Evolutionary conservation across 192 early-diverging fungal species (phyloP).

Genomic region (Funneliformis geosporum): DNA sequence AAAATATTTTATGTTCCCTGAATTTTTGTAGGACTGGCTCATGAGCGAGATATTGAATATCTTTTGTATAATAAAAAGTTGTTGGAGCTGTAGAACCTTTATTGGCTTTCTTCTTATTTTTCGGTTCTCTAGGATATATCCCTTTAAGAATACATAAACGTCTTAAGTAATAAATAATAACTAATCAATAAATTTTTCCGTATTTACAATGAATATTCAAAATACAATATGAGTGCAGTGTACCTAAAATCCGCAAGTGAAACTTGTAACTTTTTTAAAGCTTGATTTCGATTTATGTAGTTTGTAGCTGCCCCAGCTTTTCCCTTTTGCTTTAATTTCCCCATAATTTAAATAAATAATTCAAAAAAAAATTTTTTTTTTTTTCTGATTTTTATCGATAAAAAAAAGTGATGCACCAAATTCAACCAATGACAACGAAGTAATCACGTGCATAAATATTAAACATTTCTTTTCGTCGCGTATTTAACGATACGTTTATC

Average conservation of each 20-base stretch:
- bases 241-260: slow-evolving; percentile 91
- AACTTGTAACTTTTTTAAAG: slow-evolving; percentile 93
- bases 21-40: slow-evolving; percentile 93
- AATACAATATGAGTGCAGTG: slow-evolving; percentile 22
- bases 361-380: not conserved
- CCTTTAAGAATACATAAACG: slow-evolving; percentile 98
- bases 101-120: slow-evolving; percentile 90
- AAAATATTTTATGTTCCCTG: slow-evolving; percentile 88
- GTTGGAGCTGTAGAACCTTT: slow-evolving; percentile 83
- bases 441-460: too few relatives aligned
- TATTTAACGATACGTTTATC: too few relatives aligned
- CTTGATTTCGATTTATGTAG: slow-evolving; percentile 88
- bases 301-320: slow-evolving; percentile 84
- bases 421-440: too few relatives aligned
- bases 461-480: too few relatives aligned
- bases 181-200: not conserved
- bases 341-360: slow-evolving; percentile 48
- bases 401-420: not conserved
- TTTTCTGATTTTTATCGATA: too few relatives aligned
- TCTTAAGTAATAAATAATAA: slow-evolving; percentile 43
- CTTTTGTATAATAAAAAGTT: slow-evolving; percentile 94
- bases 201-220: not conserved
- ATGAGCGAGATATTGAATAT: slow-evolving; percentile 92
- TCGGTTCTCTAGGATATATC: slow-evolving; percentile 95
- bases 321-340: slow-evolving; percentile 78